Evolutionary conservation across 2,329 filamentous ascomycete genomes (phyloP), one percentile per base, ranked within the genome.

Genomic region (Cladophialophora carrionii): DNA sequence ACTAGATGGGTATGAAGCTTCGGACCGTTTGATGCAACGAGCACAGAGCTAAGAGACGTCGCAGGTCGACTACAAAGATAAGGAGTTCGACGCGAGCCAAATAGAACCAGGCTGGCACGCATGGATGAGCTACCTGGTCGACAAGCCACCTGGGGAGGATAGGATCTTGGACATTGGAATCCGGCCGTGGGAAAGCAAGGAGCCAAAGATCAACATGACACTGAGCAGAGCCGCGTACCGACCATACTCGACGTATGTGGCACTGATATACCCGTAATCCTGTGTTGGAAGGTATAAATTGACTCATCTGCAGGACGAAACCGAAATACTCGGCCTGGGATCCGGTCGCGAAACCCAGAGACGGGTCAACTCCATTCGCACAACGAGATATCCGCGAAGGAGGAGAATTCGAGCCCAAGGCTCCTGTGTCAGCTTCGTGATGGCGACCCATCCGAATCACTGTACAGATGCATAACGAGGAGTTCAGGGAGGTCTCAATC

Each of bases 51-150:
- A 65, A 68, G 55, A 68, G 55, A 97, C 92, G 73, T 88, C 93
- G 84, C 99, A 96, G 95, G 91, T 99, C 70, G 93, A 98, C 80
- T 99, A 96, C 84, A 94, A 92, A 82, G 85, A 90, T 78, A 84
- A 91, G 73, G 92, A 98, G 75, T 77, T 74, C 61, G 78, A 85
- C 72, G 68, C 74, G 24, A 74, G 72, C 53, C 91, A 97, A 61
- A 90, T 97, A 73, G 94, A 98, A 80, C 93, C 94, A 57, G 91
- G 94, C 79, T 99, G 95, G 95, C 95, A 98, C 81, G 92, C 91
- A 32, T 99, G 95, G 95, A 92, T 99, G 73, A 92, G 92, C 71
- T 98, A 99, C 81, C 82, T 88, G 80, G 88, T 96, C 73, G 92
- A 98, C 79, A 90, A 90, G 79, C 88, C 94, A 43, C 95, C 95